Evolutionary conservation across 139 green algal genomes (phyloP).

Genomic region (Trebouxia sp.): DNA sequence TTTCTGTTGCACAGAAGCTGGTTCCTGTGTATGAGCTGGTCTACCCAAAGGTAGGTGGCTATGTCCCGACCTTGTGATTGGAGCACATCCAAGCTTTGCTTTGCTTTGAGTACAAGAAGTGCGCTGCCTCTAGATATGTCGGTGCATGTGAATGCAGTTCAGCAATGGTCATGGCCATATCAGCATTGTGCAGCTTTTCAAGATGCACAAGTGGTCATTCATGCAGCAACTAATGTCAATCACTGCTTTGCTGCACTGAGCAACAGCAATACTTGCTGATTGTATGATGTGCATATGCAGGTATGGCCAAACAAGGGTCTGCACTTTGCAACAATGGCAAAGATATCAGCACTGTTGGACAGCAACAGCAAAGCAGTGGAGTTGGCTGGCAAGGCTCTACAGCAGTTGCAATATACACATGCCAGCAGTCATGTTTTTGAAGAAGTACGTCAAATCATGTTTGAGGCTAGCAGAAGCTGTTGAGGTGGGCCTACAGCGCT

Average conservation of each 20-base stretch:
- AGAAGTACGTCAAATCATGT: not conserved
- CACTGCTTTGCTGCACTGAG: not conserved
- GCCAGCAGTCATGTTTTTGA: not conserved
- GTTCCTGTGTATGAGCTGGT: constrained; percentile 43
- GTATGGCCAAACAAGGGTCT: constrained; percentile 46
- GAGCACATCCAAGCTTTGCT: no score
- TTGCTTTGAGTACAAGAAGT: no score
- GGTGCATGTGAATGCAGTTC: not conserved
- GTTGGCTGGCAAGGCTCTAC: not conserved
- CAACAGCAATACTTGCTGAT: no score
- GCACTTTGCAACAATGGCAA: constrained; percentile 38
- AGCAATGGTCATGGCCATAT: no score
- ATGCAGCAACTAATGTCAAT: no score
- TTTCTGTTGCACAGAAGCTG: constrained; percentile 43
- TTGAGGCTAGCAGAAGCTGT: not conserved
- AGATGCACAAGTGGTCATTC: not conserved
- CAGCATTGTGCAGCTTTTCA: no score
- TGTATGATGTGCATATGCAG: constrained; percentile 14
- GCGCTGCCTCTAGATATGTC: not conserved
- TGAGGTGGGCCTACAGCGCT: no score
- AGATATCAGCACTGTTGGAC: constrained; percentile 36
- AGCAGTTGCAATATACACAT: constrained; percentile 27
- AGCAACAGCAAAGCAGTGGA: not conserved
- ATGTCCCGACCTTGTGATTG: no score
- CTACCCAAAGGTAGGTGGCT: constrained; percentile 45